These are phyloP conservation scores for Alternaria sp. DNA, from an alignment of 2,329 filamentous ascomycete genomes.

Conservation along the genomic window DNA sequence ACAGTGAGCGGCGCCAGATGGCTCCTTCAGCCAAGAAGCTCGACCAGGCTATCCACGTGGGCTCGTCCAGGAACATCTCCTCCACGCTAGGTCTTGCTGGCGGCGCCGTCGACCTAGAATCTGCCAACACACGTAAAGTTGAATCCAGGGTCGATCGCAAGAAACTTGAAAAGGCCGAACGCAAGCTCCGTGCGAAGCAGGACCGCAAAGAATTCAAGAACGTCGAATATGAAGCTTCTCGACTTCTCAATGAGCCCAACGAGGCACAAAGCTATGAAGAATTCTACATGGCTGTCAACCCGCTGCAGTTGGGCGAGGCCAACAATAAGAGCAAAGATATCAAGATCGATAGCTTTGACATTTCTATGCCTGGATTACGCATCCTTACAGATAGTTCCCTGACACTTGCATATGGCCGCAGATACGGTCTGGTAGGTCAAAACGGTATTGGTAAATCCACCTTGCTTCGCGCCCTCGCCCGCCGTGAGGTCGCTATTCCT, in stretches of 20 bases:
- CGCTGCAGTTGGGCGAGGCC: constrained; percentile 82
- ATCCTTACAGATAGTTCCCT: constrained; percentile 91
- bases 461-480: constrained; percentile 86
- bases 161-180: constrained; percentile 98
- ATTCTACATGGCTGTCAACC: constrained; percentile 99
- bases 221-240: constrained; percentile 95
- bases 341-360: constrained; percentile 95
- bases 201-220: constrained; percentile 98
- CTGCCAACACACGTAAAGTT: constrained; percentile 89
- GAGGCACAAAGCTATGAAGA: constrained; percentile 94
- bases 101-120: constrained; percentile 88
- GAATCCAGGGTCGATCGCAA: constrained; percentile 98
- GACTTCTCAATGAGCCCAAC: constrained; percentile 81
- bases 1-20: constrained; percentile 71
- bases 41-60: constrained; percentile 94
- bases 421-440: constrained; percentile 97
- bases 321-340: constrained; percentile 92
- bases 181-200: constrained; percentile 97
- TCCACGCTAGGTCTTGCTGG: constrained; percentile 89
- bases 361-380: constrained; percentile 85
- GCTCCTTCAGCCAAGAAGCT: constrained; percentile 82
- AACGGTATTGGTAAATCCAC: constrained; percentile 94
- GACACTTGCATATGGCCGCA: constrained; percentile 87
- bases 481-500: constrained; percentile 91
- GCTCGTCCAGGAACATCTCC: constrained; percentile 92